Evolutionary conservation across 208 protist genomes (phyloP).

Genomic region (Zelonia costaricensis): DNA sequence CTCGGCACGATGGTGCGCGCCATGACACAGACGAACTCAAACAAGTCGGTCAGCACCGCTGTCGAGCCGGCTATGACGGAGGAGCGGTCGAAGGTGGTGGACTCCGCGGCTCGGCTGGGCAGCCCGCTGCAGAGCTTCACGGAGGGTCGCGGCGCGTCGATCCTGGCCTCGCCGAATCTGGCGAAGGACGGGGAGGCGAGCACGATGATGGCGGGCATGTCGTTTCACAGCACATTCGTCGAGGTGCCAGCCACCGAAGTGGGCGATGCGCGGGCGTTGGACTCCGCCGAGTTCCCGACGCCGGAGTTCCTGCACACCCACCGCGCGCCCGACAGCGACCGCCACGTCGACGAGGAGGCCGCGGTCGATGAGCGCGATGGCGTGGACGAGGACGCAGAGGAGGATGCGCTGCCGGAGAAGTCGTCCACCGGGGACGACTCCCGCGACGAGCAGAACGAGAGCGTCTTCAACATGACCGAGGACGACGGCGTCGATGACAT

Average conservation of each 20-base stretch:
- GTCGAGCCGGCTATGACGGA: slow-evolving; percentile 42
- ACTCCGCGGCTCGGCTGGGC: neutral
- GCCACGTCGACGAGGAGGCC: slow-evolving; percentile 16
- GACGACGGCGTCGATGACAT: slow-evolving; percentile 35
- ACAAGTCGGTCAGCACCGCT: slow-evolving; percentile 32
- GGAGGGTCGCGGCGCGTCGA: neutral
- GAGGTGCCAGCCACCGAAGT: slow-evolving; percentile 19
- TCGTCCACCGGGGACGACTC: slow-evolving; percentile 26
- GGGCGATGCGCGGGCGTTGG: neutral
- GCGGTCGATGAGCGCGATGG: slow-evolving; percentile 20
- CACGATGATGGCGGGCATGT: slow-evolving; percentile 5
- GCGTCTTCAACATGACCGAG: slow-evolving; percentile 39
- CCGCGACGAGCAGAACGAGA: slow-evolving; percentile 42
- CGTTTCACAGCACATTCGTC: slow-evolving; percentile 19
- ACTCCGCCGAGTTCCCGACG: neutral
- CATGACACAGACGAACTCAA: slow-evolving; percentile 33
- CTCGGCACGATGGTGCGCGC: slow-evolving; percentile 37
- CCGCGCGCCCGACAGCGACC: neutral
- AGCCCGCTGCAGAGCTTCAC: slow-evolving; percentile 18
- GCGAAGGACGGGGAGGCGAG: slow-evolving; percentile 9
- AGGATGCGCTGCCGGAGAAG: slow-evolving; percentile 18
- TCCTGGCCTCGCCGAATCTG: neutral
- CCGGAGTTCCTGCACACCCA: neutral
- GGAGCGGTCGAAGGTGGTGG: slow-evolving; percentile 14
- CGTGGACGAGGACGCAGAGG: slow-evolving; percentile 29